These are phyloP conservation scores for Neofusicoccum parvum DNA, from an alignment of 2,329 filamentous ascomycete genomes.

Conservation along the genomic window DNA sequence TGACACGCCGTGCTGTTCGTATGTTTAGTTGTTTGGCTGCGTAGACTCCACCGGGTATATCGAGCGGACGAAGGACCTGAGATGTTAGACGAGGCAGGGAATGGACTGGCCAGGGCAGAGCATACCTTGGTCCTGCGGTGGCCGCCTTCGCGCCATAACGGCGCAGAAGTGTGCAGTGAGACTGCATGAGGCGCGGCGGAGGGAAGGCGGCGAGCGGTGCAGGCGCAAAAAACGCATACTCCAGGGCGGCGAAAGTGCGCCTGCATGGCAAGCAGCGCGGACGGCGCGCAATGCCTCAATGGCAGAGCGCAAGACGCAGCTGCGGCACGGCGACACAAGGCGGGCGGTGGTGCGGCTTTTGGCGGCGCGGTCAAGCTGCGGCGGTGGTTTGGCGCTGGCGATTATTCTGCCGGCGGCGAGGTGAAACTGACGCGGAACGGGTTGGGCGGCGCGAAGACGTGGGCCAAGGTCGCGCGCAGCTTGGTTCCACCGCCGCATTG, in stretches of 20 bases:
- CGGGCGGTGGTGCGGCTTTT: no score
- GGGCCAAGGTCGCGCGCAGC: not conserved
- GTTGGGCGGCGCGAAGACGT: not conserved
- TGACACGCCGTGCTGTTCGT: no score
- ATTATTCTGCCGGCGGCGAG: slow-evolving; percentile 1
- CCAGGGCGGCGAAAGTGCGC: slow-evolving; percentile 28
- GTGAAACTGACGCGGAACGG: not conserved
- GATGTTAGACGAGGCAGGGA: not conserved
- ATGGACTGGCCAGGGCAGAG: not conserved
- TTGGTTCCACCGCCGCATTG: not conserved
- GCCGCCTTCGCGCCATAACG: not conserved
- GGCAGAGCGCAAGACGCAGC: not conserved
- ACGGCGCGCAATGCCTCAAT: not conserved
- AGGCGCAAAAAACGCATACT: slow-evolving; percentile 46
- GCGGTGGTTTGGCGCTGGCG: not conserved
- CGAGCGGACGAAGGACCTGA: no score
- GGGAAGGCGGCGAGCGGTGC: not conserved
- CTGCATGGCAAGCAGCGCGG: not conserved
- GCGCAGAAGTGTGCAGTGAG: slow-evolving; percentile 6
- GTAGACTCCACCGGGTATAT: not conserved
- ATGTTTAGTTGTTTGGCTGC: not conserved
- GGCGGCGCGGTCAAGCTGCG: no score
- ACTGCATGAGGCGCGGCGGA: not conserved
- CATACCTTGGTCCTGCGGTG: not conserved
- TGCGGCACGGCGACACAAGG: no score